A percentile compares a stretch with the other conserved stretches of the same genome.
phyloP scores from a whole-genome alignment of 805 yeast genomes.

The Wilhelminamyces savonicus region DNA sequence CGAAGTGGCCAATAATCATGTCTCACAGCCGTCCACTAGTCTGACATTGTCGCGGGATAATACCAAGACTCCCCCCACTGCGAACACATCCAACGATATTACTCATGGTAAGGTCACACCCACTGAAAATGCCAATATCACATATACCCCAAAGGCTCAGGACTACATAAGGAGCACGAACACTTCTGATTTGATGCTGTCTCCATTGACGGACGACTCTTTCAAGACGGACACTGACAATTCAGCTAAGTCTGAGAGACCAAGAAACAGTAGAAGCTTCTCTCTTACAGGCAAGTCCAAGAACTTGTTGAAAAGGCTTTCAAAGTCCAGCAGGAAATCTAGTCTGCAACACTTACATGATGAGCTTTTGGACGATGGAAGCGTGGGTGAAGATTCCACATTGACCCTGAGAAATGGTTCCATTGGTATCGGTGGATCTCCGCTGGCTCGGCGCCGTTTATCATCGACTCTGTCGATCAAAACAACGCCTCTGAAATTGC shows the following conservation, averaged over 20 bases:
- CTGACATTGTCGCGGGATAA: constrained; percentile 3
- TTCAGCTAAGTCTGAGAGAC: no score
- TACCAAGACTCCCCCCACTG: background rate
- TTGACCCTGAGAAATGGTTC: no score
- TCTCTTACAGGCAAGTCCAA: constrained; percentile 23
- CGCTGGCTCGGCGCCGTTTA: no score
- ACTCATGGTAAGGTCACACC: background rate
- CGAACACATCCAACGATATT: background rate
- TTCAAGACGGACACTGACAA: no score
- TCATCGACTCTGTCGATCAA: constrained; percentile 1
- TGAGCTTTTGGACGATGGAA: no score
- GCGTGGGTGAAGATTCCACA: no score
- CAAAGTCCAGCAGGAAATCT: constrained; percentile 19
- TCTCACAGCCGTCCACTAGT: no score
- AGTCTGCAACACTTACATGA: constrained; percentile 1
- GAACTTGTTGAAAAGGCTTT: constrained; percentile 27
- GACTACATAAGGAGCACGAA: no score
- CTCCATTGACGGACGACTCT: no score
- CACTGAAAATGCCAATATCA: background rate
- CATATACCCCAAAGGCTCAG: constrained; percentile 3
- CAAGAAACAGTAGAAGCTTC: constrained; percentile 16
- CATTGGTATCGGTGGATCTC: no score
- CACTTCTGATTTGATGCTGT: no score
- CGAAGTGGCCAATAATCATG: no score
- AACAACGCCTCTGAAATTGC: background rate